Evolutionary conservation across 2,329 filamentous ascomycete species (phyloP).

Genomic region (Tympanopsis confertula): DNA sequence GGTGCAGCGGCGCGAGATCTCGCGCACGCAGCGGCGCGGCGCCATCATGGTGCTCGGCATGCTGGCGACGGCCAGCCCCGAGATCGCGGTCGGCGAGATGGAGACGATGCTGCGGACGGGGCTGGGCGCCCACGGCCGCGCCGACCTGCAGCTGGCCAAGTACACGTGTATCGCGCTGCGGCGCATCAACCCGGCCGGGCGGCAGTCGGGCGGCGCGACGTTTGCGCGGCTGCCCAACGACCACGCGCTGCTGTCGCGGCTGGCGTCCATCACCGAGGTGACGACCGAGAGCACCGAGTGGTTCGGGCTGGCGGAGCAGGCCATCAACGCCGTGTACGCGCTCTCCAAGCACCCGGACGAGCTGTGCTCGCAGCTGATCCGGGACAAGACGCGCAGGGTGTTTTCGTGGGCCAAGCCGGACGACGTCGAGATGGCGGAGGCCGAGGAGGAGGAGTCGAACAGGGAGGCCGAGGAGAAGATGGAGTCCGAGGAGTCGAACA

Average conservation of each 20-base stretch:
- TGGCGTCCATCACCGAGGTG: conserved; percentile 78
- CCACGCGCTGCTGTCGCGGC: conserved; percentile 72
- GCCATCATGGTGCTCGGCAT: conserved; percentile 97
- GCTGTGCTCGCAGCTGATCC: conserved; percentile 80
- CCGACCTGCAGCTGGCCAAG: conserved; percentile 79
- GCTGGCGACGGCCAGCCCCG: conserved; percentile 82
- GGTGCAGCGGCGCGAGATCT: conserved; percentile 85
- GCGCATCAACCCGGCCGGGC: conserved; percentile 76
- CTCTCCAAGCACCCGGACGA: conserved; percentile 89
- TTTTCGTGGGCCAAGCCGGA: conserved; percentile 29
- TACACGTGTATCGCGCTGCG: conserved; percentile 90
- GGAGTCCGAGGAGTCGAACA: conserved; percentile 29
- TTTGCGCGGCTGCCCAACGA: conserved; percentile 80
- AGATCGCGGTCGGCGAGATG: conserved; percentile 89
- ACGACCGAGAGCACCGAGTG: conserved; percentile 87
- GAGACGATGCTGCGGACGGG: conserved; percentile 88
- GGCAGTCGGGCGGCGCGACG: conserved; percentile 54
- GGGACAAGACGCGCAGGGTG: conserved; percentile 74
- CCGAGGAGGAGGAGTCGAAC: not conserved
- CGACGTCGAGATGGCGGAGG: not conserved
- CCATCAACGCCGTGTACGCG: conserved; percentile 87
- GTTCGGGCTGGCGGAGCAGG: conserved; percentile 91
- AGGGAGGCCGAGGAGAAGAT: conserved; percentile 8
- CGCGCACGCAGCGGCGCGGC: conserved; percentile 76
- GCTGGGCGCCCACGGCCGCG: conserved; percentile 66